These are phyloP conservation scores for Xylaria sp. DNA, from an alignment of 2,329 filamentous ascomycete genomes.

Conservation along the genomic window DNA sequence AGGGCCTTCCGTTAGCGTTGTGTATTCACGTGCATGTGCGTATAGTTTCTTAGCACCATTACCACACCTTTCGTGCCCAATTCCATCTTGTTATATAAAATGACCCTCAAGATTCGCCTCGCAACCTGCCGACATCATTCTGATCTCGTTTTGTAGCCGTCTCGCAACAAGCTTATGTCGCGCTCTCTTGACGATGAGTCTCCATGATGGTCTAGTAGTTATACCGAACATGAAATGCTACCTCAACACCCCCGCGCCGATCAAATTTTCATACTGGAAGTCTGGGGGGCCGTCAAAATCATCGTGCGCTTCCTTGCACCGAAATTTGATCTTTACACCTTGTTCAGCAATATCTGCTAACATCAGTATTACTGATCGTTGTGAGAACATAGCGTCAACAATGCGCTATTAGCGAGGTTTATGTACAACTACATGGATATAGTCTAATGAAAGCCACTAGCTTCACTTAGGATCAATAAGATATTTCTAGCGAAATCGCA, in stretches of 20 bases:
- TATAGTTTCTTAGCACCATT: neutral
- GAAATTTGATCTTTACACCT: too few relatives aligned
- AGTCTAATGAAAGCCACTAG: too few relatives aligned
- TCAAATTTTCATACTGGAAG: neutral
- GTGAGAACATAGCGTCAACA: too few relatives aligned
- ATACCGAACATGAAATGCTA: slow-evolving; percentile 29
- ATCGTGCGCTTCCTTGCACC: neutral
- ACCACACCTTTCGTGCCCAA: neutral
- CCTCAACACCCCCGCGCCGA: neutral
- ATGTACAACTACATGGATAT: too few relatives aligned
- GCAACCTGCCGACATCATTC: slow-evolving; percentile 25
- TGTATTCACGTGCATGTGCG: neutral
- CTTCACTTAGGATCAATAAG: too few relatives aligned
- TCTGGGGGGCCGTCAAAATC: neutral
- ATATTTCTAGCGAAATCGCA: too few relatives aligned
- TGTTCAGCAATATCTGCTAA: too few relatives aligned
- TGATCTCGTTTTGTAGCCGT: slow-evolving; percentile 27
- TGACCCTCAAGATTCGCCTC: too few relatives aligned
- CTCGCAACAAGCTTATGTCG: neutral
- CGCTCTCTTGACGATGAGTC: slow-evolving; percentile 32
- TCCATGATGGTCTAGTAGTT: neutral
- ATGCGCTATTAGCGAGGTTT: too few relatives aligned
- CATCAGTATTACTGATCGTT: too few relatives aligned
- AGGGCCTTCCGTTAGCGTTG: neutral
- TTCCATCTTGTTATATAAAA: neutral